A percentile compares a stretch with the other conserved stretches of the same genome.
Conservation (phyloP, 768 basidiomycete species). For the Termitomyces sp. region DNA sequence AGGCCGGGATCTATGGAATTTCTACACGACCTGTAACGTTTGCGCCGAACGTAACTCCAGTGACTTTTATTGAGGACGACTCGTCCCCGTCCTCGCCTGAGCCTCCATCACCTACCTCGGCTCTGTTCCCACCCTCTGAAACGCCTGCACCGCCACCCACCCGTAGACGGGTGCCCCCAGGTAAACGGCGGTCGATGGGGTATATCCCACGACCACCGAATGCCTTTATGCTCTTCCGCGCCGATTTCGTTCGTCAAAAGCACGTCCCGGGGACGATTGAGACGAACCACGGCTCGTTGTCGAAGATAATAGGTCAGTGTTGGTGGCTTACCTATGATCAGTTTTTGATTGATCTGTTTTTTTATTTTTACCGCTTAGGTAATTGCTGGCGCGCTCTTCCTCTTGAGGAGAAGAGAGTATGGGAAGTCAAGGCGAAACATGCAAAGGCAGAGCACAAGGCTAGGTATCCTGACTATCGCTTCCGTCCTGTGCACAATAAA, state of each 20-base stretch:
- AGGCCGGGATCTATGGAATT: slow-evolving; percentile 53
- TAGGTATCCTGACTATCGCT: slow-evolving; percentile 64
- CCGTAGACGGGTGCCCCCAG: slow-evolving; percentile 51
- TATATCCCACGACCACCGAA: slow-evolving; percentile 84
- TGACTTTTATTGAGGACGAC: slow-evolving; percentile 25
- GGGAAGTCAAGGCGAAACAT: slow-evolving; percentile 71
- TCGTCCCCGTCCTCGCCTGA: slow-evolving; percentile 24
- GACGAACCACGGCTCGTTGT: slow-evolving; percentile 27
- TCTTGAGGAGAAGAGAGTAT: slow-evolving; percentile 64
- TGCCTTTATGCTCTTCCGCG: slow-evolving; percentile 85
- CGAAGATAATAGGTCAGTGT: slow-evolving; percentile 49
- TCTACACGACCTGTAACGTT: slow-evolving; percentile 51
- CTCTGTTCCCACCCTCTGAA: slow-evolving; percentile 55
- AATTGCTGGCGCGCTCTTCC: slow-evolving; percentile 75
- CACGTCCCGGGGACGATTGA: slow-evolving; percentile 75
- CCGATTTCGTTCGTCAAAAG: slow-evolving; percentile 75
- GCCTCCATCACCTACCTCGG: slow-evolving; percentile 28
- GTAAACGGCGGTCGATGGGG: slow-evolving; percentile 54
- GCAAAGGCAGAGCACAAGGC: slow-evolving; percentile 72
- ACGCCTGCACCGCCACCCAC: slow-evolving; percentile 33
- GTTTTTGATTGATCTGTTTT: slow-evolving; percentile 21
- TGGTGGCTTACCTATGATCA: slow-evolving; percentile 11
- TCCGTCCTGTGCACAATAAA: slow-evolving; percentile 53
- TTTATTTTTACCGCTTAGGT: slow-evolving; percentile 40
- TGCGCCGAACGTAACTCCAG: slow-evolving; percentile 33